These are phyloP conservation scores for Vanrija pseudolonga DNA, from an alignment of 1,284 basidiomycete genomes.

Conservation along the genomic window DNA sequence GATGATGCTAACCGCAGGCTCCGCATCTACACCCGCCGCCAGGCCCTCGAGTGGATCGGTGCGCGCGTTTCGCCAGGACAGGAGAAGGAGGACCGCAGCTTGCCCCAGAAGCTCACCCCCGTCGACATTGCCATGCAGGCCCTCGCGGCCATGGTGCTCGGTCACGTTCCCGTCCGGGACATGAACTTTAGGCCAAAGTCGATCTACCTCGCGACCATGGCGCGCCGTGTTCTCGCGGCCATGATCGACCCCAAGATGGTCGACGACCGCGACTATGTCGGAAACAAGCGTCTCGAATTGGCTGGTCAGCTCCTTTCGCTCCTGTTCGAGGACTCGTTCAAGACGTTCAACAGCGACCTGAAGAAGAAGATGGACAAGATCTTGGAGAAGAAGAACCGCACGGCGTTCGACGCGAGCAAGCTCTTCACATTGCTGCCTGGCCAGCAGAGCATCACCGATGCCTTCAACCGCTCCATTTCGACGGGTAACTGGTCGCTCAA, in stretches of 20 bases:
- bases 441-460: constrained; percentile 84
- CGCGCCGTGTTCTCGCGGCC: constrained; percentile 89
- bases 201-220: constrained; percentile 98
- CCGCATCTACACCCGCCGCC: constrained; percentile 86
- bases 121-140: constrained; percentile 96
- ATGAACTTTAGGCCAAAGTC: constrained; percentile 93
- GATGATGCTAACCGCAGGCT: constrained; percentile 46
- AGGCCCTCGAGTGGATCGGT: constrained; percentile 95
- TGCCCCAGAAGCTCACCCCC: constrained; percentile 68
- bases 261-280: constrained; percentile 98
- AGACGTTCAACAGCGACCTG: constrained; percentile 95
- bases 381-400: constrained; percentile 92
- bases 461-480: constrained; percentile 96
- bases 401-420: constrained; percentile 81
- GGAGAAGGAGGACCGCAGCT: constrained; percentile 53
- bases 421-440: constrained; percentile 56
- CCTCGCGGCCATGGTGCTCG: constrained; percentile 92
- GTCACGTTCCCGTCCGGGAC: constrained; percentile 88
- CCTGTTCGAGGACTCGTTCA: constrained; percentile 97
- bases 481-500: constrained; percentile 99
- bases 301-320: constrained; percentile 94
- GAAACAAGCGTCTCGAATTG: constrained; percentile 96
- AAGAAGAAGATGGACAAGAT: constrained; percentile 98
- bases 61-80: constrained; percentile 76
- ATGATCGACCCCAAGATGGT: constrained; percentile 97